Evolutionary conservation across 768 basidiomycete species (phyloP).

Genomic region (Rhizopogon salebrosus): DNA sequence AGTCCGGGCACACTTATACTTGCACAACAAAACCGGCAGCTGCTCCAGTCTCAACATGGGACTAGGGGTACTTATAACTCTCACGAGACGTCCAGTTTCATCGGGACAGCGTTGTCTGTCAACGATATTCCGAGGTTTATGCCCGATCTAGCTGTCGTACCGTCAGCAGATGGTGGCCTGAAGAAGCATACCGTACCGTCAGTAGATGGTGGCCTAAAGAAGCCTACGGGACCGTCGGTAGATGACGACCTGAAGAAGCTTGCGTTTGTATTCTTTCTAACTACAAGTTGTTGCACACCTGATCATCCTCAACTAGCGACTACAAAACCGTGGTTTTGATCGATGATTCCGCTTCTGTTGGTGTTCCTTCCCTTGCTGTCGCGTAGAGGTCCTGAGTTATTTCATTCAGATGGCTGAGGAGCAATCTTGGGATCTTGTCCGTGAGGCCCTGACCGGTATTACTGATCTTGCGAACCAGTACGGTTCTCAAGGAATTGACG

Average conservation of each 20-base stretch:
- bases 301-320: constrained; percentile 8
- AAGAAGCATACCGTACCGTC: too few species aligned
- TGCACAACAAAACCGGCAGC: constrained; percentile 10
- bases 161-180: background rate
- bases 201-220: background rate
- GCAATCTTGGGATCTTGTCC: constrained; percentile 24
- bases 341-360: constrained; percentile 25
- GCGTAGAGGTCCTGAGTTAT: background rate
- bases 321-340: constrained; percentile 28
- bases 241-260: background rate
- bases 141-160: constrained; percentile 9
- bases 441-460: constrained; percentile 28
- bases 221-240: constrained; percentile 4
- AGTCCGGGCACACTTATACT: constrained; percentile 26
- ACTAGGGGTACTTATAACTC: background rate
- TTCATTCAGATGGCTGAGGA: constrained; percentile 22
- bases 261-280: background rate
- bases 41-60: constrained; percentile 2
- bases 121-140: constrained; percentile 6
- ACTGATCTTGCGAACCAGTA: constrained; percentile 22
- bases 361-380: background rate
- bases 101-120: background rate
- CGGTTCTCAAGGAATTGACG: constrained; percentile 26
- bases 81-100: background rate
- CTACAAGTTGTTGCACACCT: constrained; percentile 1